phyloP scores from a whole-genome alignment of 768 basidiomycete genomes.

The Russula olivacea region DNA sequence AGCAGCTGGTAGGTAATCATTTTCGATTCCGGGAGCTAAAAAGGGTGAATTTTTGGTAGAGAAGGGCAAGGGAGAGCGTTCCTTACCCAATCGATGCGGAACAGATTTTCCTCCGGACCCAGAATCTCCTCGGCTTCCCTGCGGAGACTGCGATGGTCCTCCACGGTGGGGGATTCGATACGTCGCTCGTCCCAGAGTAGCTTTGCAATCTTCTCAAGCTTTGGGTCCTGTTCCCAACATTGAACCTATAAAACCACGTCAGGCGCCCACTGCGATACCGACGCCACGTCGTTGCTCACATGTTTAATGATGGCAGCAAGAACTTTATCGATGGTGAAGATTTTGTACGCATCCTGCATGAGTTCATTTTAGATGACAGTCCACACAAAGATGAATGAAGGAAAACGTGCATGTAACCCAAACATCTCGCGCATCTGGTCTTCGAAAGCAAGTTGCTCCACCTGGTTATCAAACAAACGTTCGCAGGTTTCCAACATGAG shows the following conservation, averaged over 20 bases:
- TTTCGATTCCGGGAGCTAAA: constrained; percentile 60
- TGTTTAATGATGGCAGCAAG: constrained; percentile 87
- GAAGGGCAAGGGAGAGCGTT: neutral
- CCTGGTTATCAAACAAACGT: constrained; percentile 83
- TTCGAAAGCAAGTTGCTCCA: constrained; percentile 83
- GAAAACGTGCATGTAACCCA: constrained; percentile 56
- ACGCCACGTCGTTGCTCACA: constrained; percentile 36
- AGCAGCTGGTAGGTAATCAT: constrained; percentile 68
- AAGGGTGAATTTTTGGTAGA: neutral
- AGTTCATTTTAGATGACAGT: neutral
- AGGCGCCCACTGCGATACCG: neutral
- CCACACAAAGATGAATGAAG: too few relatives aligned
- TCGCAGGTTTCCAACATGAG: constrained; percentile 84
- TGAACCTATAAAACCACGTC: constrained; percentile 43
- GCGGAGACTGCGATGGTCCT: constrained; percentile 65
- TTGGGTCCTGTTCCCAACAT: constrained; percentile 57
- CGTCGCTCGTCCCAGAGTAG: constrained; percentile 63
- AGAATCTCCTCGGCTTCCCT: constrained; percentile 62
- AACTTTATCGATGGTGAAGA: constrained; percentile 93
- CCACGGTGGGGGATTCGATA: constrained; percentile 51
- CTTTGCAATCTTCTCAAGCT: constrained; percentile 69
- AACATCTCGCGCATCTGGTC: constrained; percentile 87
- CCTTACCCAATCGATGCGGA: constrained; percentile 75
- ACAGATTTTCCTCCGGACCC: constrained; percentile 73
- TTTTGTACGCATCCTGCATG: constrained; percentile 66